Conservation (phyloP, 495 filamentous ascomycete species). For the Xanthoparmelia taractica region DNA sequence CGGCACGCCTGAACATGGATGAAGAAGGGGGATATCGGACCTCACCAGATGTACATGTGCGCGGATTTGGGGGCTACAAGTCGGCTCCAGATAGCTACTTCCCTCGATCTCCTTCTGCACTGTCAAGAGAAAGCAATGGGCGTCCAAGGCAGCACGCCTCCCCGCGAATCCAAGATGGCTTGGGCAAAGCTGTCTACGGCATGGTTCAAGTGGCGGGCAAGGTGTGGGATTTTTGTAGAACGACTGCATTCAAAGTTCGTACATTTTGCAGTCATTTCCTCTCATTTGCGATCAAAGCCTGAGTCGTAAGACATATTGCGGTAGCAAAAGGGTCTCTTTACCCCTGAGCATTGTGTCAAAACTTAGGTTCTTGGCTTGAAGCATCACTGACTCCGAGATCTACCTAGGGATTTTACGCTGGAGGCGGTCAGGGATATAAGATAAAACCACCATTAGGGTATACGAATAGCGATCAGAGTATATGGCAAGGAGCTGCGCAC, state of each 20-base stretch:
- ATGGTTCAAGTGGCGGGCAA: slow-evolving; percentile 57
- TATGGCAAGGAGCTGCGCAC: slow-evolving; percentile 31
- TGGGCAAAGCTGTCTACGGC: slow-evolving; percentile 43
- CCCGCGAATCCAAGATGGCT: slow-evolving; percentile 28
- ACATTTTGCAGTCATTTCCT: neutral
- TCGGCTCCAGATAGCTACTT: slow-evolving; percentile 15
- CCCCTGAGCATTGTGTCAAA: neutral
- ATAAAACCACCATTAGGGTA: slow-evolving; percentile 27
- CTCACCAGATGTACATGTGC: slow-evolving; percentile 2
- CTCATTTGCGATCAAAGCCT: neutral
- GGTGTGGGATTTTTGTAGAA: slow-evolving; percentile 74
- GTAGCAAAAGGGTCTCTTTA: neutral
- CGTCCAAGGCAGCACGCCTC: slow-evolving; percentile 7
- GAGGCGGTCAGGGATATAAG: slow-evolving; percentile 65
- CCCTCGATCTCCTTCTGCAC: slow-evolving; percentile 31
- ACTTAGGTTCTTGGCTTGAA: neutral
- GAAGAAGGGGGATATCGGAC: slow-evolving; percentile 34
- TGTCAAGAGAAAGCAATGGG: slow-evolving; percentile 29
- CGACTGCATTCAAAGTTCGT: slow-evolving; percentile 54
- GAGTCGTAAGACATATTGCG: neutral
- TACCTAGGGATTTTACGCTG: slow-evolving; percentile 61
- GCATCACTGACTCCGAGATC: neutral
- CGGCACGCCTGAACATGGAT: slow-evolving; percentile 40
- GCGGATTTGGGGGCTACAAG: slow-evolving; percentile 34
- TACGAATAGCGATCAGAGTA: slow-evolving; percentile 21